A percentile compares a stretch with the other conserved stretches of the same genome.
phyloP scores from a whole-genome alignment of 129 eudicot genomes.

The Ambrosia trifida region DNA sequence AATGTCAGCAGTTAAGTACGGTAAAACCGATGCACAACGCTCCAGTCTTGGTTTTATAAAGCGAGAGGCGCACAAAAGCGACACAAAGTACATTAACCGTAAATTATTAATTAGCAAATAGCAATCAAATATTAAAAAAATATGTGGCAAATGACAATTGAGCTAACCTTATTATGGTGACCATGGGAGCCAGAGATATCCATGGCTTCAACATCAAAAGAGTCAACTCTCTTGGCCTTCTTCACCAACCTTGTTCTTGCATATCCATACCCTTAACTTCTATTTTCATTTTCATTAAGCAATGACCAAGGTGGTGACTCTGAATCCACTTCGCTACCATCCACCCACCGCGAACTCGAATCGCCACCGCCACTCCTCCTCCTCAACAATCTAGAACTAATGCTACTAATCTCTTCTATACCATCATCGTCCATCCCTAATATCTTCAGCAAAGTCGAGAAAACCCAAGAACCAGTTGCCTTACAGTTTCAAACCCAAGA shows the following conservation, averaged over 20 bases:
- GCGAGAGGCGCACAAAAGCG: too few species aligned
- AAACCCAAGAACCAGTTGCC: not conserved
- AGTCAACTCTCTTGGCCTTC: conserved; percentile 79
- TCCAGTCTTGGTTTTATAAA: too few species aligned
- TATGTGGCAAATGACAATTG: not conserved
- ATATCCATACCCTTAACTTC: conserved; percentile 54
- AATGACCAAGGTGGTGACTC: conserved; percentile 71
- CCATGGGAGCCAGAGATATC: conserved; percentile 71
- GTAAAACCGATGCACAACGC: too few species aligned
- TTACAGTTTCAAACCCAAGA: conserved; percentile 1
- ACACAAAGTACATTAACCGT: too few species aligned
- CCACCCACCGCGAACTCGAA: conserved; percentile 79
- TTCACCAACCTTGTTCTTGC: conserved; percentile 74
- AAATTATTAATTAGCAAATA: not conserved
- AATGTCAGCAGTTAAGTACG: not conserved
- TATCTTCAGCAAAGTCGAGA: conserved; percentile 11
- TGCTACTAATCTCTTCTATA: conserved; percentile 55
- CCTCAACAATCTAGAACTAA: conserved; percentile 55
- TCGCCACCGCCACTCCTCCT: conserved; percentile 51
- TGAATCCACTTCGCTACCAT: conserved; percentile 97
- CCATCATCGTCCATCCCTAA: conserved; percentile 50
- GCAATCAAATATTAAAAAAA: not conserved
- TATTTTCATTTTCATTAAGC: conserved; percentile 40
- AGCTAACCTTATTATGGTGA: conserved; percentile 71
- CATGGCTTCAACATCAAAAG: conserved; percentile 97